Conservation (phyloP, 1,139 yeast species). For the Debaryomyces sp. region DNA sequence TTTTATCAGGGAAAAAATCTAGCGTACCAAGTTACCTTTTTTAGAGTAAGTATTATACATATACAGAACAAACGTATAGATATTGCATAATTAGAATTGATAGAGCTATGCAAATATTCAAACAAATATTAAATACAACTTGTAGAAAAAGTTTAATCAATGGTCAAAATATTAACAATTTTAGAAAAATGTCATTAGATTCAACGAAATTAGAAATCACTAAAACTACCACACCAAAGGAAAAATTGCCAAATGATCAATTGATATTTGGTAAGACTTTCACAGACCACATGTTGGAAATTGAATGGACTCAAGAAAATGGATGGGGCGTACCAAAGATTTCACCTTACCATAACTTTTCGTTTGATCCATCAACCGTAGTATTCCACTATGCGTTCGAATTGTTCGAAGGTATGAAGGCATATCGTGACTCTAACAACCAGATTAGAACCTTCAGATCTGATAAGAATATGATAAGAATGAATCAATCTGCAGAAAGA, state of each 20-base stretch:
- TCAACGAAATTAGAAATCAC: conserved; percentile 67
- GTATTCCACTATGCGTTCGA: conserved; percentile 96
- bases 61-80: conserved; percentile 1
- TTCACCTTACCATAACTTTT: conserved; percentile 76
- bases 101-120: conserved; percentile 7
- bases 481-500: conserved; percentile 85
- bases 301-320: conserved; percentile 73
- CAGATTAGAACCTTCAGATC: conserved; percentile 85
- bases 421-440: conserved; percentile 73
- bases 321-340: conserved; percentile 93
- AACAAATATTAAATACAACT: neutral
- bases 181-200: conserved; percentile 46
- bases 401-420: conserved; percentile 95
- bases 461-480: conserved; percentile 86
- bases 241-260: conserved; percentile 68
- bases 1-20: neutral
- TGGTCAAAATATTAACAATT: conserved; percentile 4
- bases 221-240: conserved; percentile 61
- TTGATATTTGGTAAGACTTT: conserved; percentile 85
- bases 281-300: conserved; percentile 87
- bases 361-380: conserved; percentile 81
- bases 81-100: conserved; percentile 6
- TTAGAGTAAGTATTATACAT: conserved; percentile 3
- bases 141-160: neutral
- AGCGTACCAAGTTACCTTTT: neutral